These are phyloP conservation scores for Psilocybe tampanensis DNA, from an alignment of 768 basidiomycete genomes.

Conservation along the genomic window DNA sequence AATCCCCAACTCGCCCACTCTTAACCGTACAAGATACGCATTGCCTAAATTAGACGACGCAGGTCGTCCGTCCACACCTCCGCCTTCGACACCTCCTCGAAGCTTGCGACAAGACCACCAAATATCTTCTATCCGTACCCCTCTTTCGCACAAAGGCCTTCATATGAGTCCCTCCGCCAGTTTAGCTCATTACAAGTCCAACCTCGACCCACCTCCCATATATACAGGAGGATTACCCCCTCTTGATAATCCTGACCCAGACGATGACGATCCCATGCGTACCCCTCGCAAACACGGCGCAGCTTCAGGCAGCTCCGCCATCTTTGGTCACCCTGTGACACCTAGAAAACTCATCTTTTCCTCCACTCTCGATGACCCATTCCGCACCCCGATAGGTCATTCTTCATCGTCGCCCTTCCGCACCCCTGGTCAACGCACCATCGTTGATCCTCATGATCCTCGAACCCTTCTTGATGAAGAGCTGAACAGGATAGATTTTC, in stretches of 20 bases:
- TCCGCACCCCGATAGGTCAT: slow-evolving; percentile 31
- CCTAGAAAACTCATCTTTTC: slow-evolving; percentile 41
- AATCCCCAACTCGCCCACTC: slow-evolving; percentile 50
- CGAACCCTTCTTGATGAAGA: slow-evolving; percentile 72
- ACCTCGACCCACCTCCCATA: slow-evolving; percentile 65
- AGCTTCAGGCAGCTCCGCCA: slow-evolving; percentile 19
- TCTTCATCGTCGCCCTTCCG: slow-evolving; percentile 38
- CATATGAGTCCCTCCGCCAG: slow-evolving; percentile 72
- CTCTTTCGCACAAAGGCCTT: slow-evolving; percentile 66
- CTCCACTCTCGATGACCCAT: slow-evolving; percentile 36
- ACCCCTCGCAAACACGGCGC: slow-evolving; percentile 40
- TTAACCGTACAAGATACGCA: slow-evolving; percentile 30
- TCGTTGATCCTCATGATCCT: slow-evolving; percentile 77
- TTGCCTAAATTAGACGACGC: slow-evolving; percentile 17
- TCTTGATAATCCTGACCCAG: slow-evolving; percentile 22
- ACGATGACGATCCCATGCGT: slow-evolving; percentile 33
- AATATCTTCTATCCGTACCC: slow-evolving; percentile 65
- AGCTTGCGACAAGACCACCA: slow-evolving; percentile 29
- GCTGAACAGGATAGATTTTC: slow-evolving; percentile 50
- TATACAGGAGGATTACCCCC: slow-evolving; percentile 26
- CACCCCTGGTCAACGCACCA: slow-evolving; percentile 49
- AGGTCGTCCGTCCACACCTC: slow-evolving; percentile 29
- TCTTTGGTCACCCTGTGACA: slow-evolving; percentile 36
- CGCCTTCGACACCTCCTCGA: slow-evolving; percentile 43
- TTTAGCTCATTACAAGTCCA: slow-evolving; percentile 67